Base-by-base conservation (phyloP, 2,329 filamentous ascomycete species). In the Fusarium goolgardi region DNA sequence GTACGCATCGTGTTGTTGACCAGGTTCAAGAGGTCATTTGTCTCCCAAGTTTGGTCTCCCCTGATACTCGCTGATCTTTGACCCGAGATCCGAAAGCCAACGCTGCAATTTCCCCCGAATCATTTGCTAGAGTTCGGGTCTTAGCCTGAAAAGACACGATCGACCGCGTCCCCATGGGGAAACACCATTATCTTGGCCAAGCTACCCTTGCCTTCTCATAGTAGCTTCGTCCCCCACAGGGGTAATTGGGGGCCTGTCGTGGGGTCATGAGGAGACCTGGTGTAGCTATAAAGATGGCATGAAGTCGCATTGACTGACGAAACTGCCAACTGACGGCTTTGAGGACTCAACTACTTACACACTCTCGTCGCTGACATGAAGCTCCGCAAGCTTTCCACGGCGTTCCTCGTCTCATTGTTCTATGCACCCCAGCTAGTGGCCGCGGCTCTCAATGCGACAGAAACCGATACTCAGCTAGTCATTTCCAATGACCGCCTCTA, bases 401-500 rank as follows among this genome's bases (percentile, higher is more conserved):
- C 68, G 25, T 54, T 72, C 32, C 53, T 73, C 16, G 29, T 67
- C 25, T 64, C 63, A 11, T 27, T 75, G 41, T 65, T 74, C 6
- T 51, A 75, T 21, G 69, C 61, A 9, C 67, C 70, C 37, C 71
- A 72, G 51, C 60, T 55, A 59, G 74, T 67, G 5, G 35, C 63
- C 4, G 76, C 76, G 5, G 59, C 65, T 46, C 66, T 78, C 64
- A 75, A 74, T 56, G 76, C 77, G 43, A 81, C 71, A 25, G 76
- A 79, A 57, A 77, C 77, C 39, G 74, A 72, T 46, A 72, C 74
- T 13, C 59, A 77, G 16, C 72, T 79, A 50, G 74, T 77, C 46
- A 73, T 82, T 37, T 74, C 76, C 44, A 81, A 81, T 60, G 78
- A 80, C 59, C 77, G 78, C 13, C 74, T 81, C 23, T 75, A 77